Percentiles rank a stretch among this genome's conserved stretches.
Evolutionary conservation across 768 basidiomycete genomes (phyloP).

Genomic region (Fomitopsis serialis): DNA sequence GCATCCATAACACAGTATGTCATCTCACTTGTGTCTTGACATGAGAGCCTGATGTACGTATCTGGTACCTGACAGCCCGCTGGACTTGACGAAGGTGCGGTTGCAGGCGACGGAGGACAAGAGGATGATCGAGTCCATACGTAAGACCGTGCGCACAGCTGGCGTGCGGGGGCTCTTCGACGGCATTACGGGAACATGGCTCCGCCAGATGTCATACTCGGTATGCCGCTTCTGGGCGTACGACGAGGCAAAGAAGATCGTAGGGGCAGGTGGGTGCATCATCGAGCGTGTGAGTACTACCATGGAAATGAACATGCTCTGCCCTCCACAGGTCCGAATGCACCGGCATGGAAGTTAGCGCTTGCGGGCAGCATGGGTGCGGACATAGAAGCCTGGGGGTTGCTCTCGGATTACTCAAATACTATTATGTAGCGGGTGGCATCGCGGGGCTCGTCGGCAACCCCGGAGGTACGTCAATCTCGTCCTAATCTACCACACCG

Average conservation of each 20-base stretch:
- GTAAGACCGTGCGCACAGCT: slow-evolving; percentile 77
- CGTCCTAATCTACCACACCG: not conserved
- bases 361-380: slow-evolving; percentile 81
- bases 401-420: slow-evolving; percentile 1
- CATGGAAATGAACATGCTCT: not conserved
- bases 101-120: slow-evolving; percentile 91
- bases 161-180: slow-evolving; percentile 79
- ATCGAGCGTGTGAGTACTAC: not conserved
- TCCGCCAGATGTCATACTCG: slow-evolving; percentile 91
- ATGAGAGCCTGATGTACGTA: not conserved
- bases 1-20: slow-evolving; percentile 83
- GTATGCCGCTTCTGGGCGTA: slow-evolving; percentile 93
- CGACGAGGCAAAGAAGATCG: slow-evolving; percentile 81
- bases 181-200: slow-evolving; percentile 83
- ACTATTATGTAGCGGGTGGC: slow-evolving; percentile 54
- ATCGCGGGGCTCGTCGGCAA: slow-evolving; percentile 89
- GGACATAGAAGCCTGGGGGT: slow-evolving; percentile 13
- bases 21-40: not conserved
- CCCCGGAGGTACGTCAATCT: slow-evolving; percentile 56
- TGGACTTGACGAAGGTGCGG: slow-evolving; percentile 89
- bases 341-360: slow-evolving; percentile 78
- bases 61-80: slow-evolving; percentile 42
- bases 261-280: slow-evolving; percentile 53
- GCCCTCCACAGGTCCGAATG: slow-evolving; percentile 40
- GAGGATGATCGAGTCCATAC: slow-evolving; percentile 78